These are phyloP conservation scores for Apophysomyces sp. DNA, from an alignment of 371 early-diverging fungal species.

Conservation along the genomic window DNA sequence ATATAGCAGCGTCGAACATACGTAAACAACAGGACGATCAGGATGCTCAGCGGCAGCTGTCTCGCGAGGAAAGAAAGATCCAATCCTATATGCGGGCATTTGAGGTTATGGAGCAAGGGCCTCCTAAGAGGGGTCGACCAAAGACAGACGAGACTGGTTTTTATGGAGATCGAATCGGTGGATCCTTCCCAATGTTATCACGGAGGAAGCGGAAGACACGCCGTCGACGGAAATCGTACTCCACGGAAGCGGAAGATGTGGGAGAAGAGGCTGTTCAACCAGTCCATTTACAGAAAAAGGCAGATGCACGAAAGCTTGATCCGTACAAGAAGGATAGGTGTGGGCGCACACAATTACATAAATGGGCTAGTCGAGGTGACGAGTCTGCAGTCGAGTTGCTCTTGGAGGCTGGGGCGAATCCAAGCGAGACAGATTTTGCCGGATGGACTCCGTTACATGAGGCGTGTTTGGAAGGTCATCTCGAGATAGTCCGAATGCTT, in stretches of 20 bases:
- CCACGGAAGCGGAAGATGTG: constrained; percentile 16
- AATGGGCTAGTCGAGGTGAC: constrained; percentile 58
- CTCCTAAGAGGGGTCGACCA: constrained; percentile 30
- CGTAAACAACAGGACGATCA: constrained; percentile 14
- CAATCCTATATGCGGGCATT: constrained; percentile 61
- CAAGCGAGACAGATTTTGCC: constrained; percentile 69
- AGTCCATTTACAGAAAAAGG: not conserved
- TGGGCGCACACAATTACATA: constrained; percentile 57
- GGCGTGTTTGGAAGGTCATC: constrained; percentile 72
- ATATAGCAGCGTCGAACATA: constrained; percentile 27
- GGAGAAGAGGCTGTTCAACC: constrained; percentile 24
- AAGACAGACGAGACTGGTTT: constrained; percentile 16
- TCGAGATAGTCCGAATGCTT: constrained; percentile 59
- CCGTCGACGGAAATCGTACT: constrained; percentile 20
- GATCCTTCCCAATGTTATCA: constrained; percentile 2
- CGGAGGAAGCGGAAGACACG: constrained; percentile 2
- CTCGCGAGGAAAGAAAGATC: constrained; percentile 73
- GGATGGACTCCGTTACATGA: constrained; percentile 83
- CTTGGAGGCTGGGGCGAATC: constrained; percentile 75
- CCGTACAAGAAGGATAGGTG: constrained; percentile 50
- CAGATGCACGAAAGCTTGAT: constrained; percentile 29
- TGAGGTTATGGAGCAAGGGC: constrained; percentile 40
- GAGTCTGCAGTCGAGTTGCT: constrained; percentile 49
- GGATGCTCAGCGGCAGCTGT: constrained; percentile 17
- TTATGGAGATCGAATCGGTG: not conserved